Evolutionary conservation across 2,329 filamentous ascomycete genomes (phyloP), one percentile per base, ranked within the genome.

Genomic region (Exophiala viscosa): DNA sequence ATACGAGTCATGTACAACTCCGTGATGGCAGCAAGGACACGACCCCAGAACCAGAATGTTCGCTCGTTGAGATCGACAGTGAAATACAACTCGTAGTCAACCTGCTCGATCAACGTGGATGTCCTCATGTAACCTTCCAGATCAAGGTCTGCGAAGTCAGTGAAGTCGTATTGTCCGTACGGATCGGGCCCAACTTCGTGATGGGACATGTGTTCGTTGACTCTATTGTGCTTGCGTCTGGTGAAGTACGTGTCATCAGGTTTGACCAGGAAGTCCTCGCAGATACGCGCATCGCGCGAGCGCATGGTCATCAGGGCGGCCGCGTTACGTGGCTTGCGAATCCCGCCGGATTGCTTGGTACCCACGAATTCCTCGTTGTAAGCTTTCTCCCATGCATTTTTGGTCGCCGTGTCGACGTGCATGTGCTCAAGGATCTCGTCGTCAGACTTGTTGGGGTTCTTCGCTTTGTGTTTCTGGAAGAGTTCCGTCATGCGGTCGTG

Each of bases 351-450:
- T 14, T 36, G 45, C 2, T 40, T 18, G 9, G 40, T 54, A 15
- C 50, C 52, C 2, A 40, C 33, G 46, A 59, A 61, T 14, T 40
- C 54, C n/a, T 44, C 15, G 36, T 61, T 60, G 20, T 59, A 39
- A 2, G 17, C 5, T 8, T 17, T 17, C 5, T 33, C 23, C 59
- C 56, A 58, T 10, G 55, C 43, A 13, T 53, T 14, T 32, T 55
- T 52, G n/a, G 17, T 43, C 18, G 31, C 10, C 11, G 7, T 35
- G 6, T 28, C 13, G 15, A 61, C 45, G 2, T 11, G 23, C 13
- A 59, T 15, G 23, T 17, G 35, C 7, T 28, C 8, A 5, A 50
- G 28, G 7, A 45, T 38, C 2, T 52, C 35, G 7, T 41, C 42
- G 14, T 51, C 45, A n/a, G 49, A 11, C 14, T 4, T 35, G 33